Percentiles rank a stretch among this genome's conserved stretches.
Conservation (phyloP, 2,329 filamentous ascomycete species). For the Diplocarpon rosae region DNA sequence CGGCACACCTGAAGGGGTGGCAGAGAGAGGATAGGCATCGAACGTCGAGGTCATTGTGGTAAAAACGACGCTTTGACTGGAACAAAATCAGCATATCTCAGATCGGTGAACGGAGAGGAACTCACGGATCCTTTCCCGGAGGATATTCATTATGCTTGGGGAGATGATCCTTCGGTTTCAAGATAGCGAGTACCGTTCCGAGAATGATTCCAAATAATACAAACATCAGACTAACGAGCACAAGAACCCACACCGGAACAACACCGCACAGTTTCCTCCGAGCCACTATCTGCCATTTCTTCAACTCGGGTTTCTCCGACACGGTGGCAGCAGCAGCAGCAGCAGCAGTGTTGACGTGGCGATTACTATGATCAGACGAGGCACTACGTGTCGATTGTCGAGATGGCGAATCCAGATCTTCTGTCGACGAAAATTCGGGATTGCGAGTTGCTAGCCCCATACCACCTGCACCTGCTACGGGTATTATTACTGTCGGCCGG, state of each 20-base stretch:
- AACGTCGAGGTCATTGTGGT: slow-evolving; percentile 30
- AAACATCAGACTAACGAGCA: slow-evolving; percentile 39
- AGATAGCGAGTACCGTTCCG: slow-evolving; percentile 30
- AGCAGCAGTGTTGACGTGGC: slow-evolving; percentile 40
- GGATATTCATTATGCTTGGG: slow-evolving; percentile 2
- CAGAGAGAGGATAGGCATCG: slow-evolving; percentile 41
- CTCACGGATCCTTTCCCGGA: slow-evolving; percentile 15
- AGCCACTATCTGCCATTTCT: slow-evolving; percentile 42
- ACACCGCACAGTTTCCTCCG: slow-evolving; percentile 46
- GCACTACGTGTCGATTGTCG: slow-evolving; percentile 42
- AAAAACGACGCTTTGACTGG: slow-evolving; percentile 12
- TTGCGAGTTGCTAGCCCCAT: slow-evolving; percentile 49
- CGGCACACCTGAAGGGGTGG: slow-evolving; percentile 39
- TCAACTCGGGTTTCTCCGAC: slow-evolving; percentile 38
- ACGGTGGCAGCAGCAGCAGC: slow-evolving; percentile 31
- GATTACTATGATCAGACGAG: slow-evolving; percentile 39
- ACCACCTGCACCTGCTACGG: slow-evolving; percentile 42
- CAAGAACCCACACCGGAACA: slow-evolving; percentile 51
- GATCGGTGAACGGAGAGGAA: neutral
- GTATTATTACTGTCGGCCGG: slow-evolving; percentile 23
- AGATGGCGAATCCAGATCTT: slow-evolving; percentile 39
- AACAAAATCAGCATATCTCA: neutral
- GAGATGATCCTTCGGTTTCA: slow-evolving; percentile 15
- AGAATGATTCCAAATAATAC: slow-evolving; percentile 48
- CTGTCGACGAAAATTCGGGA: slow-evolving; percentile 50